Evolutionary conservation across 495 filamentous ascomycete species (phyloP).

Genomic region (Corynascus novoguineensis): DNA sequence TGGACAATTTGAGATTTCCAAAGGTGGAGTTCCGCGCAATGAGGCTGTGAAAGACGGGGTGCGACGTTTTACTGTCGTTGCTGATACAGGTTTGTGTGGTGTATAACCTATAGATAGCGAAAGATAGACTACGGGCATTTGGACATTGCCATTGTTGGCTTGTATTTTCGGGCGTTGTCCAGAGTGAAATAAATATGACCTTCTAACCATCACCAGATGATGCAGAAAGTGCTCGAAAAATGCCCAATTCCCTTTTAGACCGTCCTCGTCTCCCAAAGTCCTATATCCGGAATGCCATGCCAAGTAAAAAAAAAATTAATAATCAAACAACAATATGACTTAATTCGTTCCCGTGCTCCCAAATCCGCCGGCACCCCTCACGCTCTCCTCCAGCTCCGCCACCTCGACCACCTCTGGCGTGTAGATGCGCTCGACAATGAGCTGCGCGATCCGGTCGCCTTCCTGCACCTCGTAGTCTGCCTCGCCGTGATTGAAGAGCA

Average conservation of each 20-base stretch:
- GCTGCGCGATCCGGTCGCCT: slow-evolving; percentile 87
- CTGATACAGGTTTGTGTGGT: too few species aligned
- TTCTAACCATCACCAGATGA: not conserved
- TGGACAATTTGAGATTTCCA: slow-evolving; percentile 59
- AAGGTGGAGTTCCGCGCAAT: slow-evolving; percentile 52
- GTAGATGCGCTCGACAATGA: slow-evolving; percentile 88
- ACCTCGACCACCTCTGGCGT: slow-evolving; percentile 89
- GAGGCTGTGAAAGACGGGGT: slow-evolving; percentile 33
- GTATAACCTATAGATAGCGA: slow-evolving; percentile 5
- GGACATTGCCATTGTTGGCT: not conserved
- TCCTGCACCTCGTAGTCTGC: slow-evolving; percentile 74
- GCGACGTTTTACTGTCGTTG: not conserved
- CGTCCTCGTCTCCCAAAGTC: too few species aligned
- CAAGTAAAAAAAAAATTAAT: not conserved
- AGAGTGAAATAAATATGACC: too few species aligned
- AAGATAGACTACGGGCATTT: slow-evolving; percentile 7
- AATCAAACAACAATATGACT: not conserved
- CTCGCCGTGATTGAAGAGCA: slow-evolving; percentile 88
- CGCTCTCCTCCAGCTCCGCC: slow-evolving; percentile 80
- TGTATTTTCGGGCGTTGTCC: too few species aligned
- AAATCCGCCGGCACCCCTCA: slow-evolving; percentile 85
- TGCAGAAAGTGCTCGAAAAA: not conserved
- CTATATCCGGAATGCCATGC: not conserved
- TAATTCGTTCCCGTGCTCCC: slow-evolving; percentile 70
- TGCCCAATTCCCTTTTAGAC: not conserved